A percentile compares a stretch with the other conserved stretches of the same genome.
Evolutionary conservation across 495 filamentous ascomycete species (phyloP).

Genomic region (Pseudevernia furfuracea): DNA sequence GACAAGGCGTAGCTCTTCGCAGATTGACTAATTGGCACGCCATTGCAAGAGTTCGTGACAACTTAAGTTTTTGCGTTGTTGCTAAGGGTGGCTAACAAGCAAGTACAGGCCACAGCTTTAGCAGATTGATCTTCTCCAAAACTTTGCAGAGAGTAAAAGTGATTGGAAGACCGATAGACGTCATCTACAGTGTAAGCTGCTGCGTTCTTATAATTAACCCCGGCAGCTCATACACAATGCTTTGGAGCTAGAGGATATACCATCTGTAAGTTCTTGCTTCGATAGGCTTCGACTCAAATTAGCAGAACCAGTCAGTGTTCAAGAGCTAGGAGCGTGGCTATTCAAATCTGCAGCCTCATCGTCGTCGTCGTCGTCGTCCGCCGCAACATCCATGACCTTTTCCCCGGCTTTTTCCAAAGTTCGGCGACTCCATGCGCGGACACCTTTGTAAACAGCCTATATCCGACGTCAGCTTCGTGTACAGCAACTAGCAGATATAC

Average conservation of each 20-base stretch:
- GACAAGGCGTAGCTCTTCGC: slow-evolving; percentile 63
- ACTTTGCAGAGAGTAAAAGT: not conserved
- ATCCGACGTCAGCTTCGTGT: slow-evolving; percentile 13
- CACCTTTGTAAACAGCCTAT: slow-evolving; percentile 73
- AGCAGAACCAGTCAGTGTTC: slow-evolving; percentile 17
- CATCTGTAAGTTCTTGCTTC: slow-evolving; percentile 23
- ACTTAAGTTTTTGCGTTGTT: slow-evolving; percentile 81
- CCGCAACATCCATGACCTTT: slow-evolving; percentile 71
- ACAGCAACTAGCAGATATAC: not conserved
- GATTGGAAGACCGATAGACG: not conserved
- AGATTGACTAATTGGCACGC: slow-evolving; percentile 89
- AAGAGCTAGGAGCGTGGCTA: slow-evolving; percentile 10
- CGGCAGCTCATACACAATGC: not conserved
- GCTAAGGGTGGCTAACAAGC: slow-evolving; percentile 2
- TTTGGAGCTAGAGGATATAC: not conserved
- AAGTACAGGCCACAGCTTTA: not conserved
- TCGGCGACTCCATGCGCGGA: slow-evolving; percentile 59
- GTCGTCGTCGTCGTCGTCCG: slow-evolving; percentile 64
- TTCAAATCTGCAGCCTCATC: slow-evolving; percentile 36
- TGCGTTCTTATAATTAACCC: not conserved
- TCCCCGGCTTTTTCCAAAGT: slow-evolving; percentile 69
- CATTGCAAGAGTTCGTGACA: slow-evolving; percentile 67
- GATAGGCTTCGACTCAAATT: not conserved
- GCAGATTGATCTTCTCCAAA: not conserved
- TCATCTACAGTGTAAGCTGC: not conserved